phyloP scores from a whole-genome alignment of 345 rosid genomes.

The Luvunga scandens region DNA sequence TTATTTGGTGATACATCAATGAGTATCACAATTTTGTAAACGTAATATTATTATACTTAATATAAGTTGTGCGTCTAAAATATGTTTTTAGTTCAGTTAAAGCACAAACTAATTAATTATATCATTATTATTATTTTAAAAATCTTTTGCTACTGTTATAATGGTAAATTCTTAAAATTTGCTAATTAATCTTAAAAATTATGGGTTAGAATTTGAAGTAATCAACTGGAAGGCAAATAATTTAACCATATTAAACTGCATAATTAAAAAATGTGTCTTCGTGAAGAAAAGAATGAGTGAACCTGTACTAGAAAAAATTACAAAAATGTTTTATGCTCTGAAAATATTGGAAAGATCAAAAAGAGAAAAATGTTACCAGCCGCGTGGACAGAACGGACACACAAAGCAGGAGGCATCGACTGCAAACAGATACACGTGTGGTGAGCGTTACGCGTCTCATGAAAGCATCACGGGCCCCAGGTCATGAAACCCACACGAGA shows the following conservation, averaged over 20 bases:
- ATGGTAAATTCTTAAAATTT: not conserved
- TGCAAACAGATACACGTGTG: constrained; percentile 6
- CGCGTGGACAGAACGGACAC: not conserved
- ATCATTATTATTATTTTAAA: no score
- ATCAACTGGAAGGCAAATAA: no score
- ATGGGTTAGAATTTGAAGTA: not conserved
- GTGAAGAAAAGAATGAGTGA: fast-evolving
- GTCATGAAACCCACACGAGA: not conserved
- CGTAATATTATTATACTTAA: no score
- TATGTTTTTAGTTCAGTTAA: no score
- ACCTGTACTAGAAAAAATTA: not conserved
- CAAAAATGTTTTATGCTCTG: not conserved
- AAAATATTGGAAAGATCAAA: not conserved
- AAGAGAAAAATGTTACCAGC: no score
- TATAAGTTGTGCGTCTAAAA: no score
- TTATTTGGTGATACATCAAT: no score
- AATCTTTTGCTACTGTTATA: no score
- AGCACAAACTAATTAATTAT: no score
- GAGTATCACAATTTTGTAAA: no score
- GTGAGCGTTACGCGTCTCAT: not conserved
- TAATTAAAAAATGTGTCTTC: fast-evolving
- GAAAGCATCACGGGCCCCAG: not conserved
- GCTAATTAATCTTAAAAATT: not conserved
- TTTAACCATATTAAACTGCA: fast-evolving
- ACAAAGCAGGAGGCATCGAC: not conserved